Base-by-base conservation (phyloP, 495 filamentous ascomycete genomes). In the Extremus antarcticus region DNA sequence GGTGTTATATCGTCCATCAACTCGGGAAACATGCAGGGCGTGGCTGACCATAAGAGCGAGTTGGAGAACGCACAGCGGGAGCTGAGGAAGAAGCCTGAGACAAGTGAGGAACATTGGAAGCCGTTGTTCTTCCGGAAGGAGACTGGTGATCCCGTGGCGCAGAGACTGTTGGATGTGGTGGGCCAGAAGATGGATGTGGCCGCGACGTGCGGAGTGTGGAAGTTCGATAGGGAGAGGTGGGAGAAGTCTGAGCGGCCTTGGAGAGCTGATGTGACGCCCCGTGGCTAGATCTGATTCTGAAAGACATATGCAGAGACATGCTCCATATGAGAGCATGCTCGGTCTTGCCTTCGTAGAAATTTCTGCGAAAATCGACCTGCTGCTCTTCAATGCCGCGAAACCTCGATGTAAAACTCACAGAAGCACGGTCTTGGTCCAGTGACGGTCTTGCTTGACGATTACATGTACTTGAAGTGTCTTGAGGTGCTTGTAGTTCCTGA, bases 11-110 rank as follows among this genome's bases (percentile, higher is more conserved):
- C 52, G 8, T 66, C 65, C 13, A 65, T 70, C 47, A 46, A 57
- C 22, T 39, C 29, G 17, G 73, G 70, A 1, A 63, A 74, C 53
- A 71, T 74, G 71, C 53, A 67, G 29, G 41, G 50, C 16, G 56
- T 58, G 16, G 50, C 52, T 15, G 56, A 58, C 32, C 29, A 49
- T 40, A 62, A 62, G 47, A 58, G 25, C 25, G 20, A 48, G 19
- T 47, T 62, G 17, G 59, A 62, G 43, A 58, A 55, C 22, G 51
- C 55, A 38, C 59, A 62, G 35, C 50, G 59, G 1, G 59, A 62
- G 55, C 22, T 62, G 47, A 35, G 55, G 29, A 62, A 62, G 56
- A 17, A 47, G 10, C 47, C 55, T 16, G 24, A 51, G 21, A 55
- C 55, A 15, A 55, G 24, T 20, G 59, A 62, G 47, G 55, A 62